Evolutionary conservation across 176 grass and related monocot species (phyloP), one percentile per base, ranked within the genome.

Genomic region (Aegilops speltoides): DNA sequence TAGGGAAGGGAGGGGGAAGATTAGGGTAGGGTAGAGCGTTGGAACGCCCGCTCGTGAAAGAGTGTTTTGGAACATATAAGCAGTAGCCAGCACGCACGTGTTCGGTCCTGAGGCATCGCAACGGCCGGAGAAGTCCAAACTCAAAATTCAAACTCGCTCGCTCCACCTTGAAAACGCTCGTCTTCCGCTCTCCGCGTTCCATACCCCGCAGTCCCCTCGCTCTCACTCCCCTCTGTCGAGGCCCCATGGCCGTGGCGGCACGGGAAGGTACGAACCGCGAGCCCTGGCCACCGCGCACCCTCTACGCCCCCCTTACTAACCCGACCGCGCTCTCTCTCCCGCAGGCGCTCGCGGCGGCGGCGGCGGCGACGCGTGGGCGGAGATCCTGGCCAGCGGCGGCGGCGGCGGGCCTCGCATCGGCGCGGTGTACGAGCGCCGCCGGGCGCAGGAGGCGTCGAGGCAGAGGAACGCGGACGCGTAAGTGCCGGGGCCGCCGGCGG

Each of bases 371-470:
- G 79, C 28, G 12, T 98, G 93, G 93, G 54, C 89, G 81, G 90
- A 95, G 90, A 89, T 95, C 70, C 60, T 79, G 64, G 88, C 84
- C 75, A 89, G 89, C 80, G 88, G 89, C 22, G 41, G 43, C 43
- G 43, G 43, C 52, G 45, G 56, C 3, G 76, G 85, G 46, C 29
- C 69, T 10, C 93, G n/a, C 50, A 80, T 92, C 45, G 81, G 79
- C 48, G 88, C 90, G 76, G 88, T 95, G 36, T 98, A 98, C 79
- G 91, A 57, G 10, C 90, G 91, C 24, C 88, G 96, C 70, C 75
- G 76, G 68, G 78, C 60, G 11, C 65, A 81, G 79, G 86, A 86
- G 57, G 52, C 77, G 54, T 91, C 87, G 19, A 48, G 32, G 22
- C 64, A 73, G 65, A 64, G 71, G 28, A 79, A 28, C 56, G 10